Conservation (phyloP, 371 early-diverging fungal species). For the Mycotypha africana region DNA sequence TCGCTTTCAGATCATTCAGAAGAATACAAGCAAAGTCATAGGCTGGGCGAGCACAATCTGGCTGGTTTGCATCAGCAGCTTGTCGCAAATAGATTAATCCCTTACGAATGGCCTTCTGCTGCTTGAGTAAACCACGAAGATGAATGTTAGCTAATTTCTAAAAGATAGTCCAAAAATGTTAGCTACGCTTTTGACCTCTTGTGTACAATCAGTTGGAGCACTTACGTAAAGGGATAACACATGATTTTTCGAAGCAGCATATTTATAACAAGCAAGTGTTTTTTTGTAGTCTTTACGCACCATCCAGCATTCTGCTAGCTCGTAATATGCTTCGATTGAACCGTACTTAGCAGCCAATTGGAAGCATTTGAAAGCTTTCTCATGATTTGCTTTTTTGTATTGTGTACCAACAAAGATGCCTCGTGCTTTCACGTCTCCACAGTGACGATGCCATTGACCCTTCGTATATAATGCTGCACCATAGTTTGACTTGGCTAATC, state of each 20-base stretch:
- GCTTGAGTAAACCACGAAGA: slow-evolving; percentile 22
- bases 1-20: slow-evolving; percentile 24
- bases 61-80: slow-evolving; percentile 26
- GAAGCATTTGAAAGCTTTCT: slow-evolving; percentile 42
- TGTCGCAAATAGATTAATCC: slow-evolving; percentile 24
- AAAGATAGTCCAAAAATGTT: not conserved
- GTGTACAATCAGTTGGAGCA: not conserved
- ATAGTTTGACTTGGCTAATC: slow-evolving; percentile 59
- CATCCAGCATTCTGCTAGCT: slow-evolving; percentile 42
- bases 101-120: slow-evolving; percentile 19
- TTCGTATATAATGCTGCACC: slow-evolving; percentile 63
- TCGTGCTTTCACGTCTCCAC: slow-evolving; percentile 18
- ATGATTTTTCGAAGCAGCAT: slow-evolving; percentile 69
- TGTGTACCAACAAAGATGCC: slow-evolving; percentile 20
- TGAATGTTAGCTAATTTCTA: slow-evolving; percentile 36
- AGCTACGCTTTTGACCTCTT: not conserved
- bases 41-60: slow-evolving; percentile 29
- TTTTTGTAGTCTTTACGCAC: slow-evolving; percentile 55
- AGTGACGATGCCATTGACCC: slow-evolving; percentile 62
- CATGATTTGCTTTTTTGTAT: slow-evolving; percentile 12
- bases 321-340: slow-evolving; percentile 29
- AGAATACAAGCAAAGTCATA: slow-evolving; percentile 34
- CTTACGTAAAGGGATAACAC: slow-evolving; percentile 66
- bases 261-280: slow-evolving; percentile 69
- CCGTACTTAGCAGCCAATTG: slow-evolving; percentile 30